Percentiles rank a stretch among this genome's conserved stretches.
phyloP scores from a whole-genome alignment of 495 filamentous ascomycete genomes.

The Glutinoglossum americanum region DNA sequence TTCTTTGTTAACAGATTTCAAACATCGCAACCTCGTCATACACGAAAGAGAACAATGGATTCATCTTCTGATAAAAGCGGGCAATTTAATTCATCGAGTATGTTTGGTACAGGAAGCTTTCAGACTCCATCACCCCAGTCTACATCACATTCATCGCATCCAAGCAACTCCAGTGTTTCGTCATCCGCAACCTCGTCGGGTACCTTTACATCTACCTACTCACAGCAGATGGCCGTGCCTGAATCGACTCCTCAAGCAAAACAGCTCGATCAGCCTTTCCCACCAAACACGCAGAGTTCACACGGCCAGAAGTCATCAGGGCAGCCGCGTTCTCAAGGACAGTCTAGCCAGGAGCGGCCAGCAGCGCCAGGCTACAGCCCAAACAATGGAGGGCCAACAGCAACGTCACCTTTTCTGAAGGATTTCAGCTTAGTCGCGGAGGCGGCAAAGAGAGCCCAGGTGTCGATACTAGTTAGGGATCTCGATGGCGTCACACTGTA shows the following conservation, averaged over 20 bases:
- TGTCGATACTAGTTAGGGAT: not conserved
- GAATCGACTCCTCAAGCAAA: not conserved
- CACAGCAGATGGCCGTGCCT: not conserved
- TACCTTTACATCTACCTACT: not conserved
- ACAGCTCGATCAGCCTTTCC: not conserved
- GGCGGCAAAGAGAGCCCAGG: not conserved
- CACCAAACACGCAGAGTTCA: conserved; percentile 3
- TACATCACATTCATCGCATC: not conserved
- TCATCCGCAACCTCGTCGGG: not conserved
- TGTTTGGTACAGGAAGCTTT: not conserved
- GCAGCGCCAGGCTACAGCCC: not conserved
- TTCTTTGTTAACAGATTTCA: not conserved
- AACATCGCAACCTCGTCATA: not conserved
- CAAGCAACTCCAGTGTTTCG: not conserved
- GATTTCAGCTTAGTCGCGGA: conserved; percentile 1
- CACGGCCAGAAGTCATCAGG: not conserved
- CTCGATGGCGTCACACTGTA: not conserved
- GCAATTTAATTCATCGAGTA: not conserved
- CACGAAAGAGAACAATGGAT: not conserved
- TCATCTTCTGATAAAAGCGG: not conserved
- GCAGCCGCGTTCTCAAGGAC: not conserved
- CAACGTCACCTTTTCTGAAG: not conserved
- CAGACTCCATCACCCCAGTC: not conserved
- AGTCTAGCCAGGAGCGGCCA: not conserved
- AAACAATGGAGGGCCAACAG: not conserved